Evolutionary conservation across 805 yeast genomes (phyloP).

Genomic region (Starmerella sirachaensis): DNA sequence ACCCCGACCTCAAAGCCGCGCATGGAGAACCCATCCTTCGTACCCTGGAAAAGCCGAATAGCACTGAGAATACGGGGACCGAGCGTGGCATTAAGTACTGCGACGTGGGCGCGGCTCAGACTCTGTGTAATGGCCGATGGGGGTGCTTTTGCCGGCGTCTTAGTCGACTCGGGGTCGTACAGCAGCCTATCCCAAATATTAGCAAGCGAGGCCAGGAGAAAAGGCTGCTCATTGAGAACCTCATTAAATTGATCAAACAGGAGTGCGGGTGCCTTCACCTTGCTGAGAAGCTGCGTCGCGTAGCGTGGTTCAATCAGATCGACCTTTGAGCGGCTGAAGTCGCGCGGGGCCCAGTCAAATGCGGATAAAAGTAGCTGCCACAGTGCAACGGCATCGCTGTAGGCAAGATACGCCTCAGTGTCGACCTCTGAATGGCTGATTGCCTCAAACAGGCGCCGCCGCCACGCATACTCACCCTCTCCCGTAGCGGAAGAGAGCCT

Average conservation of each 20-base stretch:
- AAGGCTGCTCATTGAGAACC: constrained; percentile 15
- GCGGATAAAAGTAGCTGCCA: constrained; percentile 16
- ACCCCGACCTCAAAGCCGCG: constrained; percentile 72
- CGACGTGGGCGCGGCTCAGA: constrained; percentile 30
- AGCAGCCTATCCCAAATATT: constrained; percentile 35
- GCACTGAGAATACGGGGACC: constrained; percentile 27
- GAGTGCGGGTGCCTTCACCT: constrained; percentile 18
- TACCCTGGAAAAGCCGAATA: constrained; percentile 55
- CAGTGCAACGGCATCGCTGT: constrained; percentile 15
- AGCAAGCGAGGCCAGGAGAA: constrained; percentile 33
- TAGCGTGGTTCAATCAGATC: neutral
- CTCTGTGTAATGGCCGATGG: constrained; percentile 25
- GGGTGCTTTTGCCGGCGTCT: constrained; percentile 5
- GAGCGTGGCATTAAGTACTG: constrained; percentile 35
- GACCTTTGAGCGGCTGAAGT: neutral
- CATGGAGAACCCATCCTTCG: constrained; percentile 76
- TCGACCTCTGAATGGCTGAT: constrained; percentile 10
- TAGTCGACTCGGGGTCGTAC: constrained; percentile 24
- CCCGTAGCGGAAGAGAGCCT: constrained; percentile 8
- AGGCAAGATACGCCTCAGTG: constrained; percentile 16
- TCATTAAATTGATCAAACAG: constrained; percentile 8
- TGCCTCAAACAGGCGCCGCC: constrained; percentile 15
- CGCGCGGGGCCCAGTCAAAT: constrained; percentile 15
- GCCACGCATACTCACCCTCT: constrained; percentile 4
- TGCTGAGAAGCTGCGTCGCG: constrained; percentile 9